phyloP scores from a whole-genome alignment of 2,329 filamentous ascomycete genomes.

The Fusarium sp. region DNA sequence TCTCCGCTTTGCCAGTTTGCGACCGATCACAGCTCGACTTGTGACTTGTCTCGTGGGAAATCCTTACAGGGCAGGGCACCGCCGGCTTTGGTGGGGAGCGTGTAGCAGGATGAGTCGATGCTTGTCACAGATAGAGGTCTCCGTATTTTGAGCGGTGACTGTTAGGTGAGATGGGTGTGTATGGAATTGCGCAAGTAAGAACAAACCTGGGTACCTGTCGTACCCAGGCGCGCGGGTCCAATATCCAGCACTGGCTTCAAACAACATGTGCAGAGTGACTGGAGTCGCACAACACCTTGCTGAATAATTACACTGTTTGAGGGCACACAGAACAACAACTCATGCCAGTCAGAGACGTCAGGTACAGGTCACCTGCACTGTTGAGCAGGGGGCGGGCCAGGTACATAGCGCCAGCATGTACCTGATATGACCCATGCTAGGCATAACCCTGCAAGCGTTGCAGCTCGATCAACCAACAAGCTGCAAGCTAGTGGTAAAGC shows the following conservation, averaged over 20 bases:
- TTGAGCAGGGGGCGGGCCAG: constrained; percentile 49
- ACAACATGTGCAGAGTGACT: constrained; percentile 16
- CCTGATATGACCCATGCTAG: constrained; percentile 44
- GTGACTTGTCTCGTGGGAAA: constrained; percentile 11
- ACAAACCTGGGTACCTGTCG: constrained; percentile 1
- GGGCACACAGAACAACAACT: constrained; percentile 19
- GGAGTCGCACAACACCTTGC: constrained; percentile 25
- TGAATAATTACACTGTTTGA: constrained; percentile 31
- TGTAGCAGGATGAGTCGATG: constrained; percentile 22
- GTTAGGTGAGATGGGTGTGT: constrained; percentile 20
- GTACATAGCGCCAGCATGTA: constrained; percentile 48
- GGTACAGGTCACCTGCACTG: constrained; percentile 54
- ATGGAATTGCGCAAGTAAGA: constrained; percentile 24
- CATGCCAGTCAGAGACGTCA: constrained; percentile 47
- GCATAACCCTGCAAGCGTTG: constrained; percentile 39
- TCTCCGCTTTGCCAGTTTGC: constrained; percentile 36
- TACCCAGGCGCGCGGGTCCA: constrained; percentile 31
- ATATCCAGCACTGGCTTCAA: constrained; percentile 14
- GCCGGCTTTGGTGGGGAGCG: constrained; percentile 28
- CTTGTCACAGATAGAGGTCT: constrained; percentile 15
- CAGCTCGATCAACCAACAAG: constrained; percentile 36
- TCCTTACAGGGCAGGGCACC: constrained; percentile 24
- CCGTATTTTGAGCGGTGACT: constrained; percentile 37
- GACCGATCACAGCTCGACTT: constrained; percentile 23
- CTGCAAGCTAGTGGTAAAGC: constrained; percentile 25